These are phyloP conservation scores for Trichophyton simii DNA, from an alignment of 2,329 filamentous ascomycete species.

Conservation along the genomic window DNA sequence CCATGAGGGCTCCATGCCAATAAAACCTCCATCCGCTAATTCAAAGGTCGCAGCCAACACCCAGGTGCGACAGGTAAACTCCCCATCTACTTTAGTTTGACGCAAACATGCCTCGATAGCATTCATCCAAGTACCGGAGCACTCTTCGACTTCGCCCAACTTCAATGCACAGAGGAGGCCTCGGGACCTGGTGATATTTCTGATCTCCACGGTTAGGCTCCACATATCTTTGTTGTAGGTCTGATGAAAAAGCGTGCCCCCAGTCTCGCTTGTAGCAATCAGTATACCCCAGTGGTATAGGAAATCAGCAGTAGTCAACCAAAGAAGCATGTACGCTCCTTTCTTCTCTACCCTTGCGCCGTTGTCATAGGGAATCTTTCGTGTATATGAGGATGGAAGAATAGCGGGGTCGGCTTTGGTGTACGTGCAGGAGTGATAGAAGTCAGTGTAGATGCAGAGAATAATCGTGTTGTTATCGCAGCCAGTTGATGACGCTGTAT, in stretches of 20 bases:
- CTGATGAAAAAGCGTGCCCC: constrained; percentile 12
- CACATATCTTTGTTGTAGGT: background rate
- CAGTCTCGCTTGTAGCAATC: constrained; percentile 7
- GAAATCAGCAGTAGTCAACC: background rate
- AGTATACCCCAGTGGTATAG: constrained; percentile 13
- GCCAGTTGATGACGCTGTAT: too few species aligned
- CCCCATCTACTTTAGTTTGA: constrained; percentile 4
- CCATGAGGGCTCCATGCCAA: constrained; percentile 12
- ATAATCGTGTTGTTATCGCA: too few species aligned
- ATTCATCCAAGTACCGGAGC: constrained; percentile 11
- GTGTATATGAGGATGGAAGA: too few species aligned
- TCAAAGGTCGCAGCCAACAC: constrained; percentile 12
- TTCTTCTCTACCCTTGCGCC: constrained; percentile 10
- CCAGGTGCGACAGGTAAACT: constrained; percentile 13
- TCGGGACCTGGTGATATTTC: constrained; percentile 7
- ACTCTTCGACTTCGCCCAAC: constrained; percentile 11
- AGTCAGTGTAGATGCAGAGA: too few species aligned
- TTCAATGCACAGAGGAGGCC: constrained; percentile 11
- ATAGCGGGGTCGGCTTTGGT: too few species aligned
- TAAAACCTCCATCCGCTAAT: constrained; percentile 11
- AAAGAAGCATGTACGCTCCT: constrained; percentile 12
- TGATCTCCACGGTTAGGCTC: constrained; percentile 4
- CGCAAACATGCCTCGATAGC: constrained; percentile 11
- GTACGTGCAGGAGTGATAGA: too few species aligned
- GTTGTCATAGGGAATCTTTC: background rate